phyloP scores from a whole-genome alignment of 495 filamentous ascomycete species.

The Aspergillus ostianus region DNA sequence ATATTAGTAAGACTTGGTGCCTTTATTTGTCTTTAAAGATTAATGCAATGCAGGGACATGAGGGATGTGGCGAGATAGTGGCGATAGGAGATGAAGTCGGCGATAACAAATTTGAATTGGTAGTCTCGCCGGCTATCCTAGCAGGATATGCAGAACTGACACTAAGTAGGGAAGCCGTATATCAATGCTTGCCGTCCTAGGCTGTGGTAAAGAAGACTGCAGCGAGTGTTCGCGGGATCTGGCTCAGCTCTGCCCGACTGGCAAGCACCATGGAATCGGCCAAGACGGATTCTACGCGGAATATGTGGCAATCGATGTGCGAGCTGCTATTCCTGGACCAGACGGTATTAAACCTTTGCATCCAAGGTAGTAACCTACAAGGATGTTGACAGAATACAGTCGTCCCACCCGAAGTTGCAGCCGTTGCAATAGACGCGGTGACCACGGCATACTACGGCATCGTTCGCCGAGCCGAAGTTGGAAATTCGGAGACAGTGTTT shows the following conservation, averaged over 20 bases:
- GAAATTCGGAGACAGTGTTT: slow-evolving; percentile 21
- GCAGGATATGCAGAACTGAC: neutral
- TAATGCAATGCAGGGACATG: slow-evolving; percentile 18
- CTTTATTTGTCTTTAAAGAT: neutral
- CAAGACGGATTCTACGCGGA: slow-evolving; percentile 27
- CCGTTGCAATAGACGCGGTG: slow-evolving; percentile 25
- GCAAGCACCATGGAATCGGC: slow-evolving; percentile 23
- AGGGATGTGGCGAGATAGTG: slow-evolving; percentile 26
- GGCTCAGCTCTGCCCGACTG: slow-evolving; percentile 19
- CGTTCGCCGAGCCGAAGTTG: slow-evolving; percentile 21
- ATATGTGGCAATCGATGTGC: slow-evolving; percentile 22
- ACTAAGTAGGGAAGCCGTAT: slow-evolving; percentile 15
- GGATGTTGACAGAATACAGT: slow-evolving; percentile 1
- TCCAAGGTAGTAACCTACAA: too few species aligned
- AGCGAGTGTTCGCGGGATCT: slow-evolving; percentile 23
- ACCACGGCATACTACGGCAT: slow-evolving; percentile 27
- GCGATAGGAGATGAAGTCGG: slow-evolving; percentile 15
- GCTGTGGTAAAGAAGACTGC: slow-evolving; percentile 19
- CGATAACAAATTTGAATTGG: slow-evolving; percentile 15
- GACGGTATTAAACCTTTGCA: slow-evolving; percentile 8
- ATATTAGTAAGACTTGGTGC: slow-evolving; percentile 12
- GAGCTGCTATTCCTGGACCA: slow-evolving; percentile 20
- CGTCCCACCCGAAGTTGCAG: slow-evolving; percentile 17
- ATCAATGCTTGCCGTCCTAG: slow-evolving; percentile 22
- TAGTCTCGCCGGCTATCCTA: neutral